Conservation (phyloP, 345 rosid species). For the Euclidium syriacum region DNA sequence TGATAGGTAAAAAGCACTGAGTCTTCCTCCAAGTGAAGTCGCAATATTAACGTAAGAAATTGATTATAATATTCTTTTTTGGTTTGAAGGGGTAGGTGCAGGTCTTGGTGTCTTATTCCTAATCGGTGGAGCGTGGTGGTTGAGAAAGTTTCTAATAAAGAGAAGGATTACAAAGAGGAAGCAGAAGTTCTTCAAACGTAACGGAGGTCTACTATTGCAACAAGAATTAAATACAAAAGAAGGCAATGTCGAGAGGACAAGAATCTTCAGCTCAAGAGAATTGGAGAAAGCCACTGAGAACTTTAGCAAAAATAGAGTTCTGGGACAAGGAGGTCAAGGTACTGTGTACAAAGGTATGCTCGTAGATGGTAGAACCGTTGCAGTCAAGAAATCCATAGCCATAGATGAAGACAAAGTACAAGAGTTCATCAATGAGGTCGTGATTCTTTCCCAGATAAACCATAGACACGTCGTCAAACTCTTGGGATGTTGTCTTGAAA, state of each 20-base stretch:
- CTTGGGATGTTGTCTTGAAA: slow-evolving; percentile 49
- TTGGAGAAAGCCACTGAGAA: slow-evolving; percentile 38
- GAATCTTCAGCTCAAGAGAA: slow-evolving; percentile 33
- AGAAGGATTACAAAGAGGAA: not conserved
- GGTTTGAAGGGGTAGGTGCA: slow-evolving; percentile 2
- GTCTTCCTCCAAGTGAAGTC: too few species aligned
- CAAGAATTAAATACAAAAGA: slow-evolving; percentile 17
- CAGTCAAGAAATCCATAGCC: slow-evolving; percentile 42
- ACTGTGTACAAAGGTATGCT: slow-evolving; percentile 42
- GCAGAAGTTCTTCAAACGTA: slow-evolving; percentile 20
- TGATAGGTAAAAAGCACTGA: slow-evolving; percentile 15
- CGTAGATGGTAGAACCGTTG: slow-evolving; percentile 26
- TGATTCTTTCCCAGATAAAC: slow-evolving; percentile 42
- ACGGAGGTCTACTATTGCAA: slow-evolving; percentile 30
- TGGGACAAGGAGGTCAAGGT: slow-evolving; percentile 43
- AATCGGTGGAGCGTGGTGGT: not conserved
- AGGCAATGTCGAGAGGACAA: slow-evolving; percentile 10
- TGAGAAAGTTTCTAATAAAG: not conserved
- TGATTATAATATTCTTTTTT: not conserved
- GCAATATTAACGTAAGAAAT: too few species aligned
- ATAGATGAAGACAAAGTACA: slow-evolving; percentile 37
- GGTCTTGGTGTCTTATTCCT: slow-evolving; percentile 5
- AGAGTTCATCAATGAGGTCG: slow-evolving; percentile 45
- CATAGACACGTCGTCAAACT: slow-evolving; percentile 40
- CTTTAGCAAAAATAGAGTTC: slow-evolving; percentile 27